Conservation (phyloP, 1,139 yeast species). For the Suhomyces chickasaworum region DNA sequence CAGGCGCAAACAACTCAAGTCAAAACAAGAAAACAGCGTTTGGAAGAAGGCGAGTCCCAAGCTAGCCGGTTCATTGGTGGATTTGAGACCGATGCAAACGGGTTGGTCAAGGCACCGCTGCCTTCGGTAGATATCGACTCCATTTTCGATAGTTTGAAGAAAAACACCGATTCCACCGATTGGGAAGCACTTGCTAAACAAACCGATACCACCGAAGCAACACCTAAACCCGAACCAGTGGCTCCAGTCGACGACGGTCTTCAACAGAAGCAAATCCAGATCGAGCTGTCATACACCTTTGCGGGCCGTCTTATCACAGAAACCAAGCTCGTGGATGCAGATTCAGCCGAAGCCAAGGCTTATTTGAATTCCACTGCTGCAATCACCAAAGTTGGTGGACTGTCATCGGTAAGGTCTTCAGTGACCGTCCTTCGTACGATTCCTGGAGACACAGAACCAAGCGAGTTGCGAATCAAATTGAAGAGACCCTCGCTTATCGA, state of each 20-base stretch:
- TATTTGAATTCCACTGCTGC: conserved; percentile 59
- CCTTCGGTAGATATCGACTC: conserved; percentile 38
- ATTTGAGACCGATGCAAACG: conserved; percentile 24
- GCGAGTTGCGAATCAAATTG: conserved; percentile 41
- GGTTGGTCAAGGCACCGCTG: conserved; percentile 31
- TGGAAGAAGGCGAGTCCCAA: conserved; percentile 18
- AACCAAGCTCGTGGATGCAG: conserved; percentile 70
- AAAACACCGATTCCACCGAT: conserved; percentile 12
- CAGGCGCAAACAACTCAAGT: conserved; percentile 37
- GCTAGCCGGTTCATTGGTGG: conserved; percentile 19
- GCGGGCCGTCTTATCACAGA: conserved; percentile 86
- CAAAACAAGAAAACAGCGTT: conserved; percentile 40
- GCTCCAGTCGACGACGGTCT: conserved; percentile 11
- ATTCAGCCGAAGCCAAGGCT: conserved; percentile 87
- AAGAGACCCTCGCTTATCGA: conserved; percentile 80
- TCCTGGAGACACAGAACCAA: conserved; percentile 34
- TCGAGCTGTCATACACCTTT: conserved; percentile 78
- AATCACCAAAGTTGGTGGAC: conserved; percentile 18
- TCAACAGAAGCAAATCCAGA: conserved; percentile 58
- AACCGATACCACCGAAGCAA: conserved; percentile 26
- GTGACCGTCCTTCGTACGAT: conserved; percentile 43
- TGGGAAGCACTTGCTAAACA: conserved; percentile 18
- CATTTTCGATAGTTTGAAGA: conserved; percentile 35
- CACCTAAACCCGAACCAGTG: conserved; percentile 41
- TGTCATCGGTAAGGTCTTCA: conserved; percentile 25